These are phyloP conservation scores for Scedosporium dehoogii DNA, from an alignment of 2,329 filamentous ascomycete species.

Conservation along the genomic window DNA sequence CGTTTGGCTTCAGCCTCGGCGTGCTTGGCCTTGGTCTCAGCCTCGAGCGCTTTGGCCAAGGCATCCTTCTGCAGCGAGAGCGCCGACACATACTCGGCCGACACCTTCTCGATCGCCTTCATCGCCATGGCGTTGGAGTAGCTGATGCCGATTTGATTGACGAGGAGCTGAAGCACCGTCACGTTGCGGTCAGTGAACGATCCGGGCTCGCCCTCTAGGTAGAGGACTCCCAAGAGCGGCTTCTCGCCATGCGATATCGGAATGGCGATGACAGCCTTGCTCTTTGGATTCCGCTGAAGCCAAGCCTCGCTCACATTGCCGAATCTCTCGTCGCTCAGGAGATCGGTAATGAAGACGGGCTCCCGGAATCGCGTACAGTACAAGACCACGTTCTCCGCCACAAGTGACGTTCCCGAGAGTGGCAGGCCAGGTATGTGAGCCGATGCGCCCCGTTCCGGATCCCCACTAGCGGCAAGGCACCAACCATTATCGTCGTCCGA, in stretches of 20 bases:
- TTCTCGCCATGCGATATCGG: conserved; percentile 67
- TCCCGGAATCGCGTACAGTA: conserved; percentile 72
- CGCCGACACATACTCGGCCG: conserved; percentile 69
- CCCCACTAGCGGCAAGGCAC: conserved; percentile 65
- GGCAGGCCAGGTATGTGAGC: conserved; percentile 57
- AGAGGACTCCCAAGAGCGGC: conserved; percentile 61
- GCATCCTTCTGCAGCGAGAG: conserved; percentile 67
- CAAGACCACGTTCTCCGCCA: conserved; percentile 68
- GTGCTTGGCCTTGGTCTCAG: conserved; percentile 66
- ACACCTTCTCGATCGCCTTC: conserved; percentile 66
- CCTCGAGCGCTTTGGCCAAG: conserved; percentile 59
- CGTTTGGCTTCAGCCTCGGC: conserved; percentile 68
- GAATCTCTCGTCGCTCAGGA: conserved; percentile 67
- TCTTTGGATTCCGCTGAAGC: conserved; percentile 56
- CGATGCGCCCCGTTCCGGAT: conserved; percentile 57
- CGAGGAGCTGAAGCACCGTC: conserved; percentile 57
- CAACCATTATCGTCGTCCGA: conserved; percentile 58
- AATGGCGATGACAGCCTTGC: conserved; percentile 69
- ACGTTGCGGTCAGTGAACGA: conserved; percentile 68
- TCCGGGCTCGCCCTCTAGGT: conserved; percentile 64
- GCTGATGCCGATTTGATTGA: conserved; percentile 68
- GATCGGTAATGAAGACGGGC: conserved; percentile 62
- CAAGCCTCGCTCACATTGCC: conserved; percentile 64
- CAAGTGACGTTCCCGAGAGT: conserved; percentile 53
- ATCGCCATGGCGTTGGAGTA: conserved; percentile 59